Base-by-base conservation (phyloP, 2,329 filamentous ascomycete species). In the Cladobotryum protrusum region DNA sequence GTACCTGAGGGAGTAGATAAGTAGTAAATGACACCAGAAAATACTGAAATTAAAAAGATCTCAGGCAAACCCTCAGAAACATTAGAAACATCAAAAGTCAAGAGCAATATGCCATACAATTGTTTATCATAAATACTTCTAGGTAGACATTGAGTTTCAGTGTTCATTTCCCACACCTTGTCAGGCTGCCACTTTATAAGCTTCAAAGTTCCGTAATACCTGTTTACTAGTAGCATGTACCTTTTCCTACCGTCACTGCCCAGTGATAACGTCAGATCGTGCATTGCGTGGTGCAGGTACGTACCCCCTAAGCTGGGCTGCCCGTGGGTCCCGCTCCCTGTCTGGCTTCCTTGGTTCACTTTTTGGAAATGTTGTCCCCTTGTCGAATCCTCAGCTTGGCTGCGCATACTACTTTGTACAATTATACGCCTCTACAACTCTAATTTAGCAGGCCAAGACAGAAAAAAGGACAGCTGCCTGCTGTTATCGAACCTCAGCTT, bases 281-380 rank as follows among this genome's bases (percentile, higher is more conserved):
- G 15, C 40, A 24, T 43, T 43, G 19, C 40, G 40, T 43, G n/a
- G 40, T 43, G 40, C 15, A 19, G 15, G 40, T 24, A 43, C 19
- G 40, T 43, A 43, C 40, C 13, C 9, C 14, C 19, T 43, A 18
- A 43, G 15, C 40, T 37, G 35, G 19, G 40, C 40, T 43, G 40
- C 40, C 40, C 19, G 35, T 37, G 48, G 48, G 49, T 48, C 49
- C 49, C 49, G 49, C 49, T 40, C 39, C 19, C 45, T 46, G 35
- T 45, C 41, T 41, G 24, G 6, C 24, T 29, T 29, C 24, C 11
- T 24, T 29, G 24, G 24, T 48, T 44, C 29, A 34, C n/a, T 39
- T 52, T 48, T 48, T 52, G 45, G 49, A 48, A 52, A 29, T 52
- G 49, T 35, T 52, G 49, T 52, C 48, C 49, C 49, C 49, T 52